phyloP scores from a whole-genome alignment of 768 basidiomycete genomes.

The Trametes meyenii region DNA sequence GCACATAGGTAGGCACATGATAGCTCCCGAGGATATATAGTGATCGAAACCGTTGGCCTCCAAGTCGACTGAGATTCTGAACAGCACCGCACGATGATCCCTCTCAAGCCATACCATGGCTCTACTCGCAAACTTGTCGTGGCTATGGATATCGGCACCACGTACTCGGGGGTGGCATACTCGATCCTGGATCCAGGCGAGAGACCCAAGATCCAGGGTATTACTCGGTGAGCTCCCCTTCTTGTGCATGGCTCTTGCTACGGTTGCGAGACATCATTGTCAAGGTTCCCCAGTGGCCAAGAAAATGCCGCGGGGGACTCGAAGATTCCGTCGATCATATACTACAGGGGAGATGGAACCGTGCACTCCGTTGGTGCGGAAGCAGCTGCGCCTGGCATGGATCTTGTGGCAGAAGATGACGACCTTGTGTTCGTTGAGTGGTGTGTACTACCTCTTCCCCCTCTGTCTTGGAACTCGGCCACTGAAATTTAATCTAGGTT shows the following conservation, averaged over 20 bases:
- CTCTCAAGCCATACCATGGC: conserved; percentile 13
- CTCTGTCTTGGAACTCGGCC: background rate
- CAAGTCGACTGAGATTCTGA: too few relatives aligned
- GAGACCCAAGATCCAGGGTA: conserved; percentile 49
- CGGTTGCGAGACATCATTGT: background rate
- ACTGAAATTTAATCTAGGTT: conserved; percentile 14
- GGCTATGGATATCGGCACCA: conserved; percentile 57
- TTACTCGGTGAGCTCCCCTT: conserved; percentile 28
- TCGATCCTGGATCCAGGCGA: conserved; percentile 41
- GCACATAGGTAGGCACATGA: too few relatives aligned
- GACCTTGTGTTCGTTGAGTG: conserved; percentile 28
- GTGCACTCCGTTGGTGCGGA: conserved; percentile 50
- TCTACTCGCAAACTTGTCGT: conserved; percentile 44
- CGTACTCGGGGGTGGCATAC: conserved; percentile 53
- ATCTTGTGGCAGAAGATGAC: conserved; percentile 45
- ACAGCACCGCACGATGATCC: background rate
- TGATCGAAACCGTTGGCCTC: too few relatives aligned
- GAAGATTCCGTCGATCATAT: conserved; percentile 53
- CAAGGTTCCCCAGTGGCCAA: conserved; percentile 45
- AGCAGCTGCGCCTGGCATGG: conserved; percentile 42
- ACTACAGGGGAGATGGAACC: conserved; percentile 44
- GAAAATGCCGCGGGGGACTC: conserved; percentile 43
- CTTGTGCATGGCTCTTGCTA: too few relatives aligned
- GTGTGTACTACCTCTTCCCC: background rate
- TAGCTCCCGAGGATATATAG: too few relatives aligned